Evolutionary conservation across 345 rosid genomes (phyloP).

Genomic region (Leavenworthia alabamica): DNA sequence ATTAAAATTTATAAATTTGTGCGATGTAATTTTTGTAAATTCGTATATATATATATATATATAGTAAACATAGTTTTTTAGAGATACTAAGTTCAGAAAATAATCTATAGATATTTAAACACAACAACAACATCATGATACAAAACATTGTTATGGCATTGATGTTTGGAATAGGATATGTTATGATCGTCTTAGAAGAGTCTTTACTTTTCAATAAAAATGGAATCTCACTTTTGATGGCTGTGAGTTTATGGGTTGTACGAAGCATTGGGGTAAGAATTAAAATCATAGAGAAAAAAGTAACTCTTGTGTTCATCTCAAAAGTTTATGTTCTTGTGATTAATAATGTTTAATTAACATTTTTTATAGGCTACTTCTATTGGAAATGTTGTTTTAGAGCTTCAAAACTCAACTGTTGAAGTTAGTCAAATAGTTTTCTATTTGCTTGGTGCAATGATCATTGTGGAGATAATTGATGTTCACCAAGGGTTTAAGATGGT

Average conservation of each 20-base stretch:
- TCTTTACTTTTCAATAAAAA: constrained; percentile 75
- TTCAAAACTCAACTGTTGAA: constrained; percentile 66
- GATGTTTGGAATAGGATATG: constrained; percentile 69
- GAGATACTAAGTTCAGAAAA: background rate
- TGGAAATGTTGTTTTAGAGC: constrained; percentile 62
- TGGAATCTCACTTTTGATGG: constrained; percentile 80
- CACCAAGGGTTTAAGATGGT: constrained; percentile 93
- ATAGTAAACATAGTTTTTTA: background rate
- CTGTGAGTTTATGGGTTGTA: constrained; percentile 76
- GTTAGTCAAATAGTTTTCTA: constrained; percentile 84
- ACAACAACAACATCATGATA: constrained; percentile 25
- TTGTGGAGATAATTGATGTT: constrained; percentile 84
- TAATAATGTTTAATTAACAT: background rate
- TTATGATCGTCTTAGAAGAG: constrained; percentile 71
- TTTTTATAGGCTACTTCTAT: constrained; percentile 73
- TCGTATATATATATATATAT: no score
- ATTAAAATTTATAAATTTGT: no score
- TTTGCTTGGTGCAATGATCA: constrained; percentile 93
- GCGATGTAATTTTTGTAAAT: no score
- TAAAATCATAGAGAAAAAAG: background rate
- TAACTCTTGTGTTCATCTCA: background rate
- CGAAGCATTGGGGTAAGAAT: constrained; percentile 76
- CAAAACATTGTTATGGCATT: constrained; percentile 77
- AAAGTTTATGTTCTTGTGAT: background rate
- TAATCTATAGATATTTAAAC: background rate